phyloP scores from a whole-genome alignment of 768 basidiomycete species.

The Calocybe gangraenosa region DNA sequence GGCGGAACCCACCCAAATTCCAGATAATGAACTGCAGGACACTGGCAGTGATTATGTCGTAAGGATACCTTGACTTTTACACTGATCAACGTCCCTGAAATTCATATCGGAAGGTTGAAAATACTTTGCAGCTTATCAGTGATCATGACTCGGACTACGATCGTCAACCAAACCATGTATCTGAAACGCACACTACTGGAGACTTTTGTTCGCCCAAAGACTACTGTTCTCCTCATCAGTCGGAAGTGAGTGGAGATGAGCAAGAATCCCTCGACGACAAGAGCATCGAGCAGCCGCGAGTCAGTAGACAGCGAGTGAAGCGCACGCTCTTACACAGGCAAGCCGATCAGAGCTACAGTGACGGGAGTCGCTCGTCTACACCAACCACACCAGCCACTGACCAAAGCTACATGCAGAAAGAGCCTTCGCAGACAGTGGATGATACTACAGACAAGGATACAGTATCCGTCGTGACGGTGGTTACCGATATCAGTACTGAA shows the following conservation, averaged over 20 bases:
- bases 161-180: no score
- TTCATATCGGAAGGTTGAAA: no score
- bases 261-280: neutral
- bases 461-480: conserved; percentile 33
- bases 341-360: conserved; percentile 30
- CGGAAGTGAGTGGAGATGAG: neutral
- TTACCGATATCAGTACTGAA: conserved; percentile 44
- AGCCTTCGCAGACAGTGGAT: conserved; percentile 5
- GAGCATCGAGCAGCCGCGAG: conserved; percentile 28
- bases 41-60: no score
- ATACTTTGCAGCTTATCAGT: no score
- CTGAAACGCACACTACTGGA: no score
- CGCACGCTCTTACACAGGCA: conserved; percentile 40
- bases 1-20: no score
- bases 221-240: conserved; percentile 6
- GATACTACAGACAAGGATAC: conserved; percentile 28
- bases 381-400: neutral
- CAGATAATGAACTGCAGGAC: no score
- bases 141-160: no score
- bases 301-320: conserved; percentile 52
- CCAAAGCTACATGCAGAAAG: neutral
- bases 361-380: conserved; percentile 9
- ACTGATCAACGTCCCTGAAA: no score
- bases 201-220: conserved; percentile 5
- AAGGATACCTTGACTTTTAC: no score